Conservation (phyloP, 2,329 filamentous ascomycete genomes). For the Exophiala sp. region DNA sequence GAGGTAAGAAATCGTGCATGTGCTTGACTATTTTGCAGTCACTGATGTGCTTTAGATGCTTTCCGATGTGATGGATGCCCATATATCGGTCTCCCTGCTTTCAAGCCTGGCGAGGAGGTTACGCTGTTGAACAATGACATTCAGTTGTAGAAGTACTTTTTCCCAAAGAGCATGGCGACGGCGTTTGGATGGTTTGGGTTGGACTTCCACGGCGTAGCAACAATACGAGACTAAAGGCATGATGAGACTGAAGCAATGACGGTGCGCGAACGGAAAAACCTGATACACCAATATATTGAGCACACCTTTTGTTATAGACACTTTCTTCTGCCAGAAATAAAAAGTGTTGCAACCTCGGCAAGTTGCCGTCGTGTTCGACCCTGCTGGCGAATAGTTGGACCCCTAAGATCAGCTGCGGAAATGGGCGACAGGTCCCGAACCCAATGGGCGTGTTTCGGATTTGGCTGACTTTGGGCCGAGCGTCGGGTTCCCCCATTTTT, state of each 20-base stretch:
- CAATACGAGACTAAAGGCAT: not conserved
- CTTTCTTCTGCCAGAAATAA: too few species aligned
- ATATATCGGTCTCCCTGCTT: conserved; percentile 87
- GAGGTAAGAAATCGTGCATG: conserved; percentile 52
- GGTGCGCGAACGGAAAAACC: too few species aligned
- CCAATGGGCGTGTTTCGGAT: too few species aligned
- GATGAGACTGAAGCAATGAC: not conserved
- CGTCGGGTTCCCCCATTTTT: too few species aligned
- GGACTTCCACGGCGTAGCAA: not conserved
- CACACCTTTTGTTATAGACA: too few species aligned
- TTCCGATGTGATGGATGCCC: conserved; percentile 65
- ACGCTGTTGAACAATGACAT: conserved; percentile 74
- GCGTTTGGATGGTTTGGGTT: conserved; percentile 5
- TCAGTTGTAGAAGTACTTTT: conserved; percentile 60
- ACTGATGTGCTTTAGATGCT: conserved; percentile 12
- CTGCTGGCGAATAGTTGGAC: too few species aligned
- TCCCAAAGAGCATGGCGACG: conserved; percentile 14
- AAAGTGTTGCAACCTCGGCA: too few species aligned
- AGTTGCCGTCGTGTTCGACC: too few species aligned
- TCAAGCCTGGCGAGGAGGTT: conserved; percentile 96
- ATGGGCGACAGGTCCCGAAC: too few species aligned
- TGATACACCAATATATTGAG: too few species aligned
- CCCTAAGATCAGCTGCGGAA: too few species aligned
- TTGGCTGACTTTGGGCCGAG: too few species aligned
- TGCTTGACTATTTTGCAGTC: conserved; percentile 69